Evolutionary conservation across 352 stramenopile genomes (phyloP), one percentile per base, ranked within the genome.

Genomic region (Pythium pectinolyticum): DNA sequence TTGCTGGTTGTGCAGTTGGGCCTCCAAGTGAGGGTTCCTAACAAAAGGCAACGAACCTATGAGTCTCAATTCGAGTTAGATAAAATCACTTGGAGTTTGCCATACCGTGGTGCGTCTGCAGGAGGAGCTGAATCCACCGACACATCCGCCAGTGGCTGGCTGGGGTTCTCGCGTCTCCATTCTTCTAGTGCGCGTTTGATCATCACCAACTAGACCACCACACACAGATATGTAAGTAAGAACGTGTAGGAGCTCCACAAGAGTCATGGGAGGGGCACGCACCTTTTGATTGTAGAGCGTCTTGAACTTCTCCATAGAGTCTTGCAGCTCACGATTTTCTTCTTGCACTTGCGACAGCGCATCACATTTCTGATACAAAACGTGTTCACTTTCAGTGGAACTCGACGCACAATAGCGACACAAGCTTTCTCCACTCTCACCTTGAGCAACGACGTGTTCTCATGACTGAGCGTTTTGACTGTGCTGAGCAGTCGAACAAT

Each of bases 181-280:
- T 95, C 86, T 75, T 95, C 86, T n/a, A 95, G 70, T n/a, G 86
- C 86, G 40, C 77, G 78, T 57, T 95, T 95, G 57, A 95, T 90
- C 82, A 92, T 90, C n/a, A 91, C 71, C 51, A 95, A 80, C 84
- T 95, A 51, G n/a, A n/a, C n/a, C n/a, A n/a, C n/a, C n/a, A n/a
- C 12, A 28, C 8, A 41, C 3, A 9, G 17, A 2, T 2, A 57
- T 51, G 14, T 20, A 32, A 56, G 49, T 39, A 37, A 41, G 24
- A 17, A 20, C 17, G 39, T 30, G 10, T 35, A 32, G 28, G n/a
- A 56, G 27, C 27, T 43, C 35, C 35, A 22, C 35, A 59, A 39
- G 40, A 11, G 19, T 55, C 17, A 30, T 19, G 9, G 17, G 5
- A 17, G 5, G 12, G 35, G 17, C 3, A 35, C 24, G n/a, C 24